These are phyloP conservation scores for Trichoderma citrinoviride DNA, from an alignment of 2,329 filamentous ascomycete genomes.

Conservation along the genomic window DNA sequence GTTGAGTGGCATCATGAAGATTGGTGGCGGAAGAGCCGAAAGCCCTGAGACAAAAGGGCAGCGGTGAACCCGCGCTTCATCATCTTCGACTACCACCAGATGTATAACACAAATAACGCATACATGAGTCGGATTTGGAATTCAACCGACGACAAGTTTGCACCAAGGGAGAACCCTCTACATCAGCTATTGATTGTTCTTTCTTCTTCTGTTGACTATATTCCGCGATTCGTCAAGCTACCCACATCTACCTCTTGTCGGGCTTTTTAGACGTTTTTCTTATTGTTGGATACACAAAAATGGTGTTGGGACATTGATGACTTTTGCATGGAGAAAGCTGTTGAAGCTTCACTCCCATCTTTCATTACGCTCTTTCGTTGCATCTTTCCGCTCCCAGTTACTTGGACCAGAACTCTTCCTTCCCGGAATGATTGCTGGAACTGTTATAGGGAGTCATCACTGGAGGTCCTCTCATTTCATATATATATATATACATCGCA, in stretches of 20 bases:
- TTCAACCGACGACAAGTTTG: background rate
- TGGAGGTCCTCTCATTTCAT: conserved; percentile 15
- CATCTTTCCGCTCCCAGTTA: background rate
- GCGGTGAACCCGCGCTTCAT: conserved; percentile 19
- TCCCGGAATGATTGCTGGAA: background rate
- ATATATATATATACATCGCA: background rate
- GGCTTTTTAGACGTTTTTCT: conserved; percentile 13
- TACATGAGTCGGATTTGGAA: conserved; percentile 5
- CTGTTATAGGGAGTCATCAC: background rate
- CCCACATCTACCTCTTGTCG: conserved; percentile 3
- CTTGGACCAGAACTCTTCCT: background rate
- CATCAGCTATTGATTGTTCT: background rate
- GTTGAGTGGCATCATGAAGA: conserved; percentile 46
- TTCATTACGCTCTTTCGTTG: conserved; percentile 19
- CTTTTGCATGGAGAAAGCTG: conserved; percentile 13
- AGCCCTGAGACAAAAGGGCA: conserved; percentile 40
- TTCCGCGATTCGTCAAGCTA: conserved; percentile 5
- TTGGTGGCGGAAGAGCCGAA: conserved; percentile 41
- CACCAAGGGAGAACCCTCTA: background rate
- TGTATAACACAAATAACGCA: background rate
- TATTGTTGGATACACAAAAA: conserved; percentile 20
- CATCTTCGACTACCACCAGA: background rate
- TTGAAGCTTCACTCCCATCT: background rate
- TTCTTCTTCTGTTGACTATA: conserved; percentile 1
- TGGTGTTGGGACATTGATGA: conserved; percentile 17